Evolutionary conservation across 2,329 filamentous ascomycete genomes (phyloP).

Genomic region (Aspergillus quadricinctus): DNA sequence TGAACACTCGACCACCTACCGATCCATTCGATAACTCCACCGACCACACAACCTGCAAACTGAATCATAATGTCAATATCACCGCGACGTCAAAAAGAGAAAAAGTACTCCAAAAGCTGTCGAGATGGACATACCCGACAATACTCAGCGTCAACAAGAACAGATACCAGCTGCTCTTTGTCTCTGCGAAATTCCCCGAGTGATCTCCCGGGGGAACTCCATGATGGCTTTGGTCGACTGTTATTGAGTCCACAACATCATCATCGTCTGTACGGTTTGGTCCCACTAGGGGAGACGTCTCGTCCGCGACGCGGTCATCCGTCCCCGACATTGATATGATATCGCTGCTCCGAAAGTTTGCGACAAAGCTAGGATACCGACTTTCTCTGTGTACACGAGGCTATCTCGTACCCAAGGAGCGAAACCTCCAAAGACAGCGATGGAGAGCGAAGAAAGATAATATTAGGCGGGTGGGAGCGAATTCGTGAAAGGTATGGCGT

Average conservation of each 20-base stretch:
- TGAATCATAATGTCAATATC: constrained; percentile 20
- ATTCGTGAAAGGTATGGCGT: not conserved
- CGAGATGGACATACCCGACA: constrained; percentile 53
- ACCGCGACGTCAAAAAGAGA: not conserved
- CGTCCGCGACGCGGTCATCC: constrained; percentile 16
- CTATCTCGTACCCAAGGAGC: not conserved
- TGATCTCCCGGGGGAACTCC: constrained; percentile 35
- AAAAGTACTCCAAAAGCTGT: not conserved
- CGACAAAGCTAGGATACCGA: not conserved
- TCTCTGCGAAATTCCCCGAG: constrained; percentile 49
- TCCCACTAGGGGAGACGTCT: constrained; percentile 29
- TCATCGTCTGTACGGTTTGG: constrained; percentile 12
- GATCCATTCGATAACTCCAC: constrained; percentile 93
- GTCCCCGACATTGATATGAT: constrained; percentile 12
- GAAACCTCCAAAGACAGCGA: not conserved
- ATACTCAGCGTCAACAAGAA: constrained; percentile 81
- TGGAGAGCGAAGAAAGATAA: too few species aligned
- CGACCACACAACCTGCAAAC: constrained; percentile 91
- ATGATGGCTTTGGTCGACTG: constrained; percentile 12
- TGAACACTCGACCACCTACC: constrained; percentile 35
- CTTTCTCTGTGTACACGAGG: not conserved
- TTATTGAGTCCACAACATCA: constrained; percentile 15
- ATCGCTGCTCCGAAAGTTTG: not conserved
- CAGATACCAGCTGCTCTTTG: constrained; percentile 79
- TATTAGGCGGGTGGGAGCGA: not conserved